Evolutionary conservation across 2,329 filamentous ascomycete genomes (phyloP), one percentile per base, ranked within the genome.

Genomic region (Aspergillus aculeatinus): DNA sequence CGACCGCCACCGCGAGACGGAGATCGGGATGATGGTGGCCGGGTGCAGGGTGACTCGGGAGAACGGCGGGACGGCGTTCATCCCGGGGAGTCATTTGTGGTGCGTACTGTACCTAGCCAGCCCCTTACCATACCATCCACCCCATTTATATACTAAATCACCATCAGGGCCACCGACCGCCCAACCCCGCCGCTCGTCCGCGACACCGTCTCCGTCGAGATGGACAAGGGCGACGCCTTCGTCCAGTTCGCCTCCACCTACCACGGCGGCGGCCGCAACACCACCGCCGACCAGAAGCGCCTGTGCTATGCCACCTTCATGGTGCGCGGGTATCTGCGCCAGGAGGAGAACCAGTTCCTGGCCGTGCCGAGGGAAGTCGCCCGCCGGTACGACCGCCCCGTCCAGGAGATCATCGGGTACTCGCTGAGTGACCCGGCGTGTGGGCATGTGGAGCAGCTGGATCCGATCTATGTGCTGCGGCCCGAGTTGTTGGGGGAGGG

Each of bases 51-150:
- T 67, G 5, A 70, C 65, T 1, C 67, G 62, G 35, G 65, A 61
- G 23, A 74, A 75, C 51, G 72, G 72, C 2, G 71, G 70, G 6
- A 75, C 72, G 14, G 63, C 67, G 47, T 67, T 70, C 53, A 71
- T 73, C n/a, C 71, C 70, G 1, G 64, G 70, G 1, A 67, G 64
- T 44, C 72, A 74, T 60, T 57, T 70, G 2, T 70, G 68, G 68
- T 53, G 6, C 19, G 51, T n/a, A 21, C 21, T 14, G 51, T n/a
- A 21, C 21, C 21, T 21, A 21, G 42, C 5, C 23, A 23, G 2
- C 33, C 16, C 14, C 5, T 25, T 19, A 2, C 16, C 39, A 19
- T 23, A 23, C 23, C 23, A 4, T 23, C 23, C 23, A 23, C 4
- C 39, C 16, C 6, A 42, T 6, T 5, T 5, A 19, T 2, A 16